Base-by-base conservation (phyloP, 2,329 filamentous ascomycete genomes). In the Penicillium sp. region DNA sequence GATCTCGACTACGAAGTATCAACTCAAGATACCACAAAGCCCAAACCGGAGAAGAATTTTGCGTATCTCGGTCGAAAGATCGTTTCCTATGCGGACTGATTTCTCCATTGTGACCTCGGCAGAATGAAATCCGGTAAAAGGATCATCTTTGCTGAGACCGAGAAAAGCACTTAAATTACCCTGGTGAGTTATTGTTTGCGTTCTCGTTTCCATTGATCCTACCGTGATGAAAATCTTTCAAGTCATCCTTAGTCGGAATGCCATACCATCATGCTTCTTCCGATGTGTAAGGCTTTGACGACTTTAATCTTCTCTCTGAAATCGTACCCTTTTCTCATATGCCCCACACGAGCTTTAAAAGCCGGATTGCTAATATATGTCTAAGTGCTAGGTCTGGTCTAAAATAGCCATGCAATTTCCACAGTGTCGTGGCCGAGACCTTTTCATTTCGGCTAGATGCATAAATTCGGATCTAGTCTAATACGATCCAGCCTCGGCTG, bases 171-270 rank as follows among this genome's bases (percentile, higher is more conserved):
- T 15, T 13, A 9, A 10, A 38, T 21, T 39, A 7, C 9, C 16
- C 34, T 46, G 42, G 57, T 60, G 31, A 62, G 58, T 61, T 5
- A 12, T 6, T 5, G 15, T 7, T 36, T 48, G 6, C 10, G 42
- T 29, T 47, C 52, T 51, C 49, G 8, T 9, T 7, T 29, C 21
- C 38, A 2, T 6, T 26, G 12, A 38, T 52, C 33, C 38, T 51
- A 64, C 67, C 67, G 87, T 93, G 90, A 95, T 93, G 90, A 94
- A 85, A 91, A 79, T 72, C 28, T 73, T 76, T 82, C 76, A 91
- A 88, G 89, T 95, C 90, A 95, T 95, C 90, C 90, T 95, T 95
- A 95, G 89, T 80, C 90, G 82, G 86, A 95, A 61, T 75, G 73
- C 76, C 75, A 69, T 70, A 70, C 67, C 70, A 67, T 70, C 36